Evolutionary conservation across 306 rosid genomes (phyloP).

Genomic region (Pueraria montana): DNA sequence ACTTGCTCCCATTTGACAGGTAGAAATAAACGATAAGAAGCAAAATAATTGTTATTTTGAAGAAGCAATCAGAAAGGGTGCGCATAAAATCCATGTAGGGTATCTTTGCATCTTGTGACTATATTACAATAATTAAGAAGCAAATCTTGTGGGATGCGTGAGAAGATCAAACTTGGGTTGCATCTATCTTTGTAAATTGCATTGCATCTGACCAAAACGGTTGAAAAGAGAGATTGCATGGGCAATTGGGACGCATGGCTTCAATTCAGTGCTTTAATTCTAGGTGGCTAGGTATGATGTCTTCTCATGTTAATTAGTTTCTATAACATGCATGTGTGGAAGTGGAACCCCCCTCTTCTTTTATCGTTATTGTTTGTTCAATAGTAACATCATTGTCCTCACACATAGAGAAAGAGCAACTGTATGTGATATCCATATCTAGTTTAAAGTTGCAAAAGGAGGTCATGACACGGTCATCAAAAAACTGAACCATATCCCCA

Average conservation of each 20-base stretch:
- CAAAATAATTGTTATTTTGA: slow-evolving; percentile 39
- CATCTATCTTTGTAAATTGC: slow-evolving; percentile 26
- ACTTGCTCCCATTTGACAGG: slow-evolving; percentile 7
- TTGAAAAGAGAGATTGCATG: slow-evolving; percentile 26
- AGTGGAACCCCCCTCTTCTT: slow-evolving; percentile 19
- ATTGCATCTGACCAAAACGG: slow-evolving; percentile 30
- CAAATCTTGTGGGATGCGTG: slow-evolving; percentile 66
- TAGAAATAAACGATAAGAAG: slow-evolving; percentile 28
- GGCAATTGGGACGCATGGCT: slow-evolving; percentile 36
- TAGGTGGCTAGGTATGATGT: slow-evolving; percentile 18
- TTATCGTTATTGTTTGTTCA: not conserved
- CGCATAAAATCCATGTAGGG: slow-evolving; percentile 57
- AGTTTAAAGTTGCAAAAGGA: not conserved
- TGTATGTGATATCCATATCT: not conserved
- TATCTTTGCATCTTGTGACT: slow-evolving; percentile 13
- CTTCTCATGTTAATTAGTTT: slow-evolving; percentile 33
- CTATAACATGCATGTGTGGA: not conserved
- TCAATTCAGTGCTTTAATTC: not conserved
- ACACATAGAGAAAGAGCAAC: not conserved
- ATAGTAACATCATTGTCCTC: slow-evolving; percentile 1
- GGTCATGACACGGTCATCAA: not conserved
- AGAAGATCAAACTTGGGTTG: slow-evolving; percentile 57
- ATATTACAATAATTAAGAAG: not conserved
- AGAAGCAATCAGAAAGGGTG: slow-evolving; percentile 33
- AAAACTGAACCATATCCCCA: not conserved